Evolutionary conservation across 2,329 filamentous ascomycete genomes (phyloP), one percentile per base, ranked within the genome.

Genomic region (Paraconiothyrium brasiliense): DNA sequence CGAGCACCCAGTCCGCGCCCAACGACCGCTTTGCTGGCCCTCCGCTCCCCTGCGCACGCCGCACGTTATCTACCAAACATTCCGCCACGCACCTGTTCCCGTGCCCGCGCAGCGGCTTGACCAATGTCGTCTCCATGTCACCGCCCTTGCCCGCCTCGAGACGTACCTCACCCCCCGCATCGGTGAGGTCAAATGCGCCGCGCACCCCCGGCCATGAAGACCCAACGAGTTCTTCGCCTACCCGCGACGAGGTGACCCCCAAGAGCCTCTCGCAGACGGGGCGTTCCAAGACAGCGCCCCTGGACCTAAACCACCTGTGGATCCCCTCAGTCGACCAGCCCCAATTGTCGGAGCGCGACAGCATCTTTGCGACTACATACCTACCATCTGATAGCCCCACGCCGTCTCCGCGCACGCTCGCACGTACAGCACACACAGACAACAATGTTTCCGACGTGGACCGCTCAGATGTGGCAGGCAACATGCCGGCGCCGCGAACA

Each of bases 281-380:
- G 67, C 75, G 78, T 60, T 79, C 78, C 60, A 76, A 72, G 64
- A 80, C 79, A 20, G 74, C 72, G 20, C 77, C 79, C 32, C 67
- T 73, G 57, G 72, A 68, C 35, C 67, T 73, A 20, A 74, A 77
- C 43, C 67, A 68, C 46, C 72, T 79, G 44, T 80, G 76, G 75
- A 73, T 73, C 58, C 68, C 75, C 48, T 73, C 76, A 20, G 74
- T 72, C 60, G 77, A 80, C 63, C 74, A 71, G 34, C 85, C 86
- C 51, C 86, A 86, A 76, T 79, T 89, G 65, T 86, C 85, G 30
- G 87, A 89, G 75, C 79, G 87, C 69, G 87, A 89, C 74, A 87
- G 84, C 76, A 89, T 89, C 73, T 89, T 88, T 71, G 86, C 87
- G 56, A 88, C 86, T 37, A 86, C 86, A 66, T 89, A 89, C 74